Base-by-base conservation (phyloP, 768 basidiomycete genomes). In the Trametes cinnabarina region DNA sequence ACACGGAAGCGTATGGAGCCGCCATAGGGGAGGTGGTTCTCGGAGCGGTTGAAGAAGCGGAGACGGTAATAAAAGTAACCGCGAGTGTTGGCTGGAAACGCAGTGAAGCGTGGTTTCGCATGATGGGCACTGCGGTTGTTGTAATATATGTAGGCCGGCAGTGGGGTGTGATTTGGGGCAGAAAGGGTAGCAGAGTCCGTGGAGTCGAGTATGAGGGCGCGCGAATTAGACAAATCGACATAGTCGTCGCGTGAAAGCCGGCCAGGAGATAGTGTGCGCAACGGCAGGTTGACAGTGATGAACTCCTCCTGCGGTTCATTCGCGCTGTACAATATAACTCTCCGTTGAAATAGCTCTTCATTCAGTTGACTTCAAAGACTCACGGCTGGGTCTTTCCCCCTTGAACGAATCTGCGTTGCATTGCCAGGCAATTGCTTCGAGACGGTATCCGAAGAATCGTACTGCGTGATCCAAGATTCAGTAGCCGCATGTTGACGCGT, bases 1-100 rank as follows among this genome's bases (percentile, higher is more conserved):
- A 58, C 34, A 2, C 57, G 50, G 43, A 58, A 58, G 28, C 57
- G 57, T 22, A 58, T 26, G 1, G 35, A 37, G 37, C 57, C 46
- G 4, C 43, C 44, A n/a, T 30, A n/a, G 8, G 50, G 26, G 37
- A 41, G 5, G 4, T 3, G 2, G 3, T 22, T n/a, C n/a, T n/a
- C n/a, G n/a, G n/a, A n/a, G n/a, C n/a, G n/a, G n/a, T n/a, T n/a
- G n/a, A n/a, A n/a, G n/a, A n/a, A 23, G 39, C 25, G 23, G 2
- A 3, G 34, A 17, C 10, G 22, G 51, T 47, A 58, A 50, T 58
- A 58, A 50, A 58, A 47, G 37, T 37, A 51, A 11, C 57, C 57
- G 20, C 46, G 57, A 42, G 57, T 41, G 28, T 52, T 52, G 2
- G 41, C 44, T 3, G 57, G 57, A 30, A 58, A 58, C 2, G 50